These are phyloP conservation scores for Metschnikowia continentalis DNA, from an alignment of 805 yeast genomes.

Conservation along the genomic window DNA sequence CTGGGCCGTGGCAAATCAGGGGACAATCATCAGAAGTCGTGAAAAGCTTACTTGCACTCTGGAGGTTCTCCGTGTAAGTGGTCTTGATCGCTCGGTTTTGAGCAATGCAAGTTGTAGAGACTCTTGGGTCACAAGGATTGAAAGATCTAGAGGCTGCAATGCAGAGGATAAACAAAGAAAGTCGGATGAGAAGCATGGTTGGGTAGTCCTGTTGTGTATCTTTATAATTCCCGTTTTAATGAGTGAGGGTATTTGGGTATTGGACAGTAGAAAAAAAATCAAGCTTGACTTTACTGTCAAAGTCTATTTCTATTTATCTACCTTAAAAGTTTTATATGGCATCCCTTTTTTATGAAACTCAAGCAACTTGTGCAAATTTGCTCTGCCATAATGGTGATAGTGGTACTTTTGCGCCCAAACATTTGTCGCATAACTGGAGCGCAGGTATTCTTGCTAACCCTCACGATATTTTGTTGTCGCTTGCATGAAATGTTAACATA, in stretches of 20 bases:
- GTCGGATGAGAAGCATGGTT: not conserved
- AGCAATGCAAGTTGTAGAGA: conserved; percentile 23
- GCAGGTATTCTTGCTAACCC: not conserved
- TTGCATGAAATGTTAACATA: not conserved
- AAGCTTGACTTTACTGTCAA: not conserved
- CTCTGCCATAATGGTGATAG: not conserved
- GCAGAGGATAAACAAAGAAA: not conserved
- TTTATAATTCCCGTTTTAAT: not conserved
- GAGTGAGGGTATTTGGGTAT: not conserved
- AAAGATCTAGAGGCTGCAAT: not conserved
- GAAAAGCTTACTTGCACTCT: conserved; percentile 12
- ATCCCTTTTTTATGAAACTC: not conserved
- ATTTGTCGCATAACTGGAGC: not conserved
- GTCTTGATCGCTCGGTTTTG: conserved; percentile 23
- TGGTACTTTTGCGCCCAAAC: not conserved
- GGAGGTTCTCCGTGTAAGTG: conserved; percentile 5
- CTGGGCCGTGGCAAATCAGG: conserved; percentile 5
- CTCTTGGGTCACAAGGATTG: conserved; percentile 26
- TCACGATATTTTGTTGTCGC: not conserved
- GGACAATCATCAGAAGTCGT: conserved; percentile 9
- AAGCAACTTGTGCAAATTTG: not conserved
- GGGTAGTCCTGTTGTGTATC: not conserved
- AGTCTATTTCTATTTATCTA: not conserved
- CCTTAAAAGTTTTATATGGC: not conserved
- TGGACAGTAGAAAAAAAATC: not conserved